Evolutionary conservation across 768 basidiomycete genomes (phyloP), one percentile per base, ranked within the genome.

Genomic region (Lactarius trivialis): DNA sequence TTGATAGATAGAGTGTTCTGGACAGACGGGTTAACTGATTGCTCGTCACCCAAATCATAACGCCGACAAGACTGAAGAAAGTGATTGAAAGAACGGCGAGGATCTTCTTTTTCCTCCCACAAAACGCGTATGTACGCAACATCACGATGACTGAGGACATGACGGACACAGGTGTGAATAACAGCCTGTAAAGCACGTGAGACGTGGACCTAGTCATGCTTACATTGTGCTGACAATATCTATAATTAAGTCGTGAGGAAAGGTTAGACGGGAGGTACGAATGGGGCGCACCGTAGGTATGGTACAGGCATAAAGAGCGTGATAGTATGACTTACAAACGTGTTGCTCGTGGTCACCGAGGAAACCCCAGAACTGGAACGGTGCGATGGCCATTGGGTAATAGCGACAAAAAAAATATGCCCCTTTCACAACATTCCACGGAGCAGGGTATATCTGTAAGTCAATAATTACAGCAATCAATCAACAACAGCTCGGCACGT

Each of bases 101-200:
- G 39, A 64, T 2, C 1, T 1, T 7, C 21, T n/a, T 51, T 36
- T 7, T 39, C 45, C 58, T 58, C 9, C 63, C 65, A 24, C 63
- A 30, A 48, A 66, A 66, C 7, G 65, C 63, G 21, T 66, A 66
- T 28, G 65, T 55, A 43, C 65, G 65, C 45, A 66, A 33, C 65
- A 66, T 64, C 12, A 66, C 48, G n/a, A 66, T 59, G n/a, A 64
- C 65, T 66, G 21, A 48, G 12, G 45, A 48, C 24, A 24, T 24
- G 19, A 55, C 0, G 3, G n/a, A 17, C 15, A 37, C 15, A 12
- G 14, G 26, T 2, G 33, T 64, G 33, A 64, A 54, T 28, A 48
- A 36, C 32, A 26, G 54, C 21, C 7, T 33, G 30, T 45, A n/a
- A 5, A 34, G 41, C 33, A n/a, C 8, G n/a, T n/a, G 9, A 30